These are phyloP conservation scores for Kickxella alabastrina DNA, from an alignment of 192 early-diverging fungal species.

Conservation along the genomic window DNA sequence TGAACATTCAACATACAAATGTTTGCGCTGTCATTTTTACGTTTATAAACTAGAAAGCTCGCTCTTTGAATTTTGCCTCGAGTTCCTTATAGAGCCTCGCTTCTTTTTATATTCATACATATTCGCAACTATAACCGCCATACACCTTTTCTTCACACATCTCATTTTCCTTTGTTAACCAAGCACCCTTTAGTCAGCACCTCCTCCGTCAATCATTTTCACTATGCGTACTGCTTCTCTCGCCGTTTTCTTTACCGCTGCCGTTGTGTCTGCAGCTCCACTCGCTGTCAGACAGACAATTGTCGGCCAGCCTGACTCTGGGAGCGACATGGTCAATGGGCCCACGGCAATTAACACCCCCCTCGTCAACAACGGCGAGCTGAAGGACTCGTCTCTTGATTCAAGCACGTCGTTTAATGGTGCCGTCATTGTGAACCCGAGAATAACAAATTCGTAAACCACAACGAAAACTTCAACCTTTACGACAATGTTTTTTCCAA, in stretches of 20 bases:
- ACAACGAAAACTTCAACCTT: conserved; percentile 36
- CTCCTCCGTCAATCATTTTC: neutral
- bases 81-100: no score
- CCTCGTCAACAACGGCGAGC: conserved; percentile 33
- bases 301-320: conserved; percentile 30
- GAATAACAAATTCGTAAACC: conserved; percentile 21
- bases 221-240: neutral
- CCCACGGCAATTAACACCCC: conserved; percentile 37
- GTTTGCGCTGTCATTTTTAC: no score
- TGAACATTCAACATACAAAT: no score
- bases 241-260: conserved; percentile 22
- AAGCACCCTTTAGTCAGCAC: neutral
- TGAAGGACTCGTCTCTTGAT: conserved; percentile 28
- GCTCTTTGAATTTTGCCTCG: no score
- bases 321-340: conserved; percentile 30
- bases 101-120: no score
- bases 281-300: conserved; percentile 23
- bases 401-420: conserved; percentile 31
- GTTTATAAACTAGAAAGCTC: no score
- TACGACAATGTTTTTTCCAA: conserved; percentile 45
- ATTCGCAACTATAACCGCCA: no score
- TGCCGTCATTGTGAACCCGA: conserved; percentile 26
- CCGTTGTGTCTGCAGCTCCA: conserved; percentile 28
- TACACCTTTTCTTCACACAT: no score
- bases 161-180: no score